Base-by-base conservation (phyloP, 352 stramenopile species). In the Globisporangium radiosum region DNA sequence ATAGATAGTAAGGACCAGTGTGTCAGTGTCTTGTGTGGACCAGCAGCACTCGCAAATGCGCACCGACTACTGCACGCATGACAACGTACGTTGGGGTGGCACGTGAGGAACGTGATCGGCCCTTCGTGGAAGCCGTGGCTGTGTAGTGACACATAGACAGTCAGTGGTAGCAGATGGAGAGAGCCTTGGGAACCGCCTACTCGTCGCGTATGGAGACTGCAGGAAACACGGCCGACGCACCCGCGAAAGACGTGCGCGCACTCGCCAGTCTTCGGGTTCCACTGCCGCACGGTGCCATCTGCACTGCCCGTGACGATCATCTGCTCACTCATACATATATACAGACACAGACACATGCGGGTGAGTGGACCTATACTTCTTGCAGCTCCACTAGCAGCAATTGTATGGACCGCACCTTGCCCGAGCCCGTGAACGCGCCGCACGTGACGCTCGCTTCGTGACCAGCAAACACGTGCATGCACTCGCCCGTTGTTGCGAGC, bases 381-480 rank as follows among this genome's bases (percentile, higher is more conserved):
- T 33, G 25, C 25, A 33, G 25, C 25, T 42, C 47, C 45, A 7
- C 56, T 5, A 49, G 15, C 52, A 43, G 47, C 50, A 17, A 57
- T 17, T 3, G 5, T 14, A 13, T 59, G 14, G 15, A 44, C 44
- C 72, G 33, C 49, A 89, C 88, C 78, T 98, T 98, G 64, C 96
- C 96, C 57, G 97, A 96, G 47, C 85, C 81, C 5, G 92, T 98
- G 70, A 99, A 99, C 9, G 76, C 79, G 8, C 94, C 95, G 57
- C 91, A 97, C 4, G 90, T 98, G 15, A 99, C 92, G 17, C 84
- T 81, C 25, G 94, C 90, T 69, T 99, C 95, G 66, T 99, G 96
- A 50, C 96, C 96, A 13, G 96, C 94, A 81, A 99, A 98, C 25
- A 99, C 96, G 68, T 98, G 79, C 76, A 99, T 96, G 85, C 96